Base-by-base conservation (phyloP, 495 filamentous ascomycete species). In the Talaromyces trachyspermus region DNA sequence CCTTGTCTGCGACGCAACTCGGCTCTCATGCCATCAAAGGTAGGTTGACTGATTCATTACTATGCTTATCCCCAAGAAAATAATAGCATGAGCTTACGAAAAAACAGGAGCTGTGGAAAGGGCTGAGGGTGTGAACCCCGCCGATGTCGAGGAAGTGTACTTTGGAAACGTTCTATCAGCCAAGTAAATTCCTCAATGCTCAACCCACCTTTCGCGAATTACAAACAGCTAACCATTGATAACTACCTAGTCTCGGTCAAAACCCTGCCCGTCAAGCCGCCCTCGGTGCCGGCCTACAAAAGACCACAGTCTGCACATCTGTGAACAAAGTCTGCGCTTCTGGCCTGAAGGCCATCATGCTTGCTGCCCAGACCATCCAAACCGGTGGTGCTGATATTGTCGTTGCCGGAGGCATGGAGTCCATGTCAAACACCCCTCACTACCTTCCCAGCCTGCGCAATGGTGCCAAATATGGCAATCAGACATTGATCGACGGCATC, bases 241-340 rank as follows among this genome's bases (percentile, higher is more conserved):
- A 42, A n/a, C n/a, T n/a, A n/a, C n/a, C n/a, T 57, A 98, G 92
- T 69, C 79, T 97, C 58, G 92, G 92, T 47, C 92, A 98, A 68
- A 95, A 94, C 62, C 92, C 92, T 45, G 89, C 94, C 45, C 83
- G 94, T 41, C 92, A 98, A 71, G 94, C 86, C 63, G 89, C 89
- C 46, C 74, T 98, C 58, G 75, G 78, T 54, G 92, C 89, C 53
- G 92, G 92, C 41, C 84, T 98, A 46, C 64, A 77, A 2, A 71
- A 92, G 14, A 73, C 76, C 11, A 86, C 84, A 43, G 80, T 95
- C 57, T 86, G 83, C 70, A 97, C 94, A 33, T 95, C 89, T 23
- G 78, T 98, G 49, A 98, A 97, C 83, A 98, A 98, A 72, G 92
- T 98, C 57, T 98, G 92, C 77, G 92, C 92, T 48, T 95, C 89